phyloP scores from a whole-genome alignment of 2,329 filamentous ascomycete species.

The Xylariaceae sp. region DNA sequence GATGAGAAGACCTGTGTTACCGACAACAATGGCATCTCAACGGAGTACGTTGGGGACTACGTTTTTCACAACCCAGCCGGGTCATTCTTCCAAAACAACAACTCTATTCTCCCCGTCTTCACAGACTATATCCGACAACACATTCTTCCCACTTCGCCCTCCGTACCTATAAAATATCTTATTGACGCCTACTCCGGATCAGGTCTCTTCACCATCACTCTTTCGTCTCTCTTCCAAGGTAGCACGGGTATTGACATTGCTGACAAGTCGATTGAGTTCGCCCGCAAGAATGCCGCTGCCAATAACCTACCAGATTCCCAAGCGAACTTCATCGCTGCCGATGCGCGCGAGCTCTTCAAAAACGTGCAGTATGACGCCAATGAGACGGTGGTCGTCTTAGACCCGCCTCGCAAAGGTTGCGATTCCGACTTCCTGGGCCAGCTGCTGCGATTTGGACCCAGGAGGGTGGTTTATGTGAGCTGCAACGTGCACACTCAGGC shows the following conservation, averaged over 20 bases:
- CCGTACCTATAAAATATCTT: conserved; percentile 65
- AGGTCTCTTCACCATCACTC: conserved; percentile 94
- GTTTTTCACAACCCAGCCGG: conserved; percentile 90
- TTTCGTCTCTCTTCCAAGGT: conserved; percentile 82
- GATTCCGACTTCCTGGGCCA: conserved; percentile 84
- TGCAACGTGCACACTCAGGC: conserved; percentile 99
- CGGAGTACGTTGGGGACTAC: conserved; percentile 86
- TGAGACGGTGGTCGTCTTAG: conserved; percentile 91
- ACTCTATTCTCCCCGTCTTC: conserved; percentile 89
- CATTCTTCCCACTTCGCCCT: conserved; percentile 64
- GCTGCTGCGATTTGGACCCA: conserved; percentile 77
- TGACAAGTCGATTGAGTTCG: conserved; percentile 76
- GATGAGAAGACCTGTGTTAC: conserved; percentile 91
- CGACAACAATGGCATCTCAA: conserved; percentile 79
- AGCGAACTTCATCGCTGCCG: conserved; percentile 86
- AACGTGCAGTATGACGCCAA: conserved; percentile 74
- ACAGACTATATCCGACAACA: conserved; percentile 84
- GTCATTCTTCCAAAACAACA: conserved; percentile 99
- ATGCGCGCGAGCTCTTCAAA: conserved; percentile 83
- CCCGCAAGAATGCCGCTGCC: conserved; percentile 75
- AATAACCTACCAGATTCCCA: conserved; percentile 73
- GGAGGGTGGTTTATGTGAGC: conserved; percentile 88
- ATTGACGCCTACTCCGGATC: conserved; percentile 98
- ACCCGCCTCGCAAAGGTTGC: conserved; percentile 96
- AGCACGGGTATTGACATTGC: conserved; percentile 92